A percentile compares a stretch with the other conserved stretches of the same genome.
phyloP scores from a whole-genome alignment of 441 rosid species.

The Sinapis alba region DNA sequence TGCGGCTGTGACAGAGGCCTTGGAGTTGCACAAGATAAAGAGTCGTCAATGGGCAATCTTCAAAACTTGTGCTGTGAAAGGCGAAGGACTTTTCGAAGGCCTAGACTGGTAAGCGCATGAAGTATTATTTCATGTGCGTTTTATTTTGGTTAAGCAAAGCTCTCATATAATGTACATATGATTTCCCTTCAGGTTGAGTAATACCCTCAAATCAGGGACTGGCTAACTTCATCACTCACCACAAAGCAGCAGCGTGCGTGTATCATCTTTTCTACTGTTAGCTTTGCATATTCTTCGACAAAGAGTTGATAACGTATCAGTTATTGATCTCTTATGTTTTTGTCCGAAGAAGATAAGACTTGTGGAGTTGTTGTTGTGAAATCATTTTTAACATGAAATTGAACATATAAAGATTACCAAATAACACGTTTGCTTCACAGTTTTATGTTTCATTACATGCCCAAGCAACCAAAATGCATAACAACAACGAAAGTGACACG shows the following conservation, averaged over 20 bases:
- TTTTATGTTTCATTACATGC: constrained; percentile 25
- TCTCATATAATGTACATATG: neutral
- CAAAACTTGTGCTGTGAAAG: constrained; percentile 67
- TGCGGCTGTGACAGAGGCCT: constrained; percentile 51
- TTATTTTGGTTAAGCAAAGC: neutral
- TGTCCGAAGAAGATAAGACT: neutral
- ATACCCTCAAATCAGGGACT: constrained; percentile 63
- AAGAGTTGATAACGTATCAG: neutral
- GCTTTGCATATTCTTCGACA: constrained; percentile 20
- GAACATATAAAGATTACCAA: constrained; percentile 10
- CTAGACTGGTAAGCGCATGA: constrained; percentile 59
- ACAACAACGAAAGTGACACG: constrained; percentile 27
- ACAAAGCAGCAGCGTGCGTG: constrained; percentile 19
- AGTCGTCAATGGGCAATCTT: constrained; percentile 70
- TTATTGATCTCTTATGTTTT: neutral
- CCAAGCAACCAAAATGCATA: constrained; percentile 19
- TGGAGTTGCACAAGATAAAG: constrained; percentile 74
- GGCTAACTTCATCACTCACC: constrained; percentile 38
- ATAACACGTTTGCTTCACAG: neutral
- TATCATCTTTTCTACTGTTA: constrained; percentile 24
- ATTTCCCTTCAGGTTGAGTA: constrained; percentile 62
- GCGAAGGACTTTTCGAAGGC: constrained; percentile 74
- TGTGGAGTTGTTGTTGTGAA: constrained; percentile 11
- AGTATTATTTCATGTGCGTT: neutral
- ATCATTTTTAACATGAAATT: neutral